Evolutionary conservation across 2,329 filamentous ascomycete species (phyloP).

Genomic region (Chaetomiaceae sp.): DNA sequence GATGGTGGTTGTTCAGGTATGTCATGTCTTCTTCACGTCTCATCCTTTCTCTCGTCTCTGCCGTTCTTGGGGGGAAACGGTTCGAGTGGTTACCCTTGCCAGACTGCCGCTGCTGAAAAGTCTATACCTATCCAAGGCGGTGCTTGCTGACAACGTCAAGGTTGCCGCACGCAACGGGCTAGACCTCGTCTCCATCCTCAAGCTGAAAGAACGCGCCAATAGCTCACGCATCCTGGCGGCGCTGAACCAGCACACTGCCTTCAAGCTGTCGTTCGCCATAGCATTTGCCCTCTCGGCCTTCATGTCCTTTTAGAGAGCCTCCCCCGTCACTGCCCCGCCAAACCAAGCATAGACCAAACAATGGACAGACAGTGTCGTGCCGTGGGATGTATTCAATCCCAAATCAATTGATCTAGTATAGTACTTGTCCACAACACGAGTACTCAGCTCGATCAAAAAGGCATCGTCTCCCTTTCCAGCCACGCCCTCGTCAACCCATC

Average conservation of each 20-base stretch:
- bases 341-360: not conserved
- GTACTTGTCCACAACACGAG: too few species aligned
- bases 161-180: conserved; percentile 43
- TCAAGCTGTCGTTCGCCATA: conserved; percentile 65
- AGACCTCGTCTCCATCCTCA: conserved; percentile 36
- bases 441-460: conserved; percentile 44
- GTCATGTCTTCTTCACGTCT: conserved; percentile 25
- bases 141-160: conserved; percentile 26
- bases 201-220: conserved; percentile 35
- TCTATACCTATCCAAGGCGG: too few species aligned
- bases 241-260: conserved; percentile 55
- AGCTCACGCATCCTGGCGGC: conserved; percentile 43
- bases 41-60: not conserved
- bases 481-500: conserved; percentile 67
- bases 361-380: not conserved
- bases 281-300: conserved; percentile 70
- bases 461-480: conserved; percentile 81
- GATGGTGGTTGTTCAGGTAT: conserved; percentile 60
- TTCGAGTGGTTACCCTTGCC: too few species aligned
- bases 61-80: too few species aligned
- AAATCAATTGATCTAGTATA: too few species aligned
- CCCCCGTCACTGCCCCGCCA: not conserved
- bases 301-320: conserved; percentile 39
- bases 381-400: too few species aligned
- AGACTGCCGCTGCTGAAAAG: too few species aligned